Evolutionary conservation across 352 stramenopile species (phyloP).

Genomic region (Phytopythium oedochilum): DNA sequence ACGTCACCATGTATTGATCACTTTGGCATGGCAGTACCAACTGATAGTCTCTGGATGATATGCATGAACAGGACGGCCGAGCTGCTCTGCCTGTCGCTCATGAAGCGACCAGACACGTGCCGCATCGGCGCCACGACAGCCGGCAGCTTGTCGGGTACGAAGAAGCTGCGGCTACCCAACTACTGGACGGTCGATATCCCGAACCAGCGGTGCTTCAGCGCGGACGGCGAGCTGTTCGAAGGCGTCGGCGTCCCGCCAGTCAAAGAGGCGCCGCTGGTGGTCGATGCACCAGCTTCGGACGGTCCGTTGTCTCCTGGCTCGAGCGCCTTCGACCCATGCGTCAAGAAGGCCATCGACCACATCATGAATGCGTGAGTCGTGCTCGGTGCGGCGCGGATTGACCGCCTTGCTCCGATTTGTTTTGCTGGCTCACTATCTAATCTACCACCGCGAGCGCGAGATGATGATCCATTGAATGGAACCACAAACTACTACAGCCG

Average conservation of each 20-base stretch:
- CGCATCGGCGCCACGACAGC: conserved; percentile 54
- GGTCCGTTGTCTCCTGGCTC: neutral
- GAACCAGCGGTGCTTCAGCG: conserved; percentile 65
- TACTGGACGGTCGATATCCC: conserved; percentile 82
- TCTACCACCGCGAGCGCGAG: neutral
- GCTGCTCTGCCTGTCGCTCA: conserved; percentile 59
- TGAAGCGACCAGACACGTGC: conserved; percentile 55
- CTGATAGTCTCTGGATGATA: neutral
- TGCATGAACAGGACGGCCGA: conserved; percentile 48
- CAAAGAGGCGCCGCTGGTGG: conserved; percentile 25
- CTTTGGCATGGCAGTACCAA: neutral
- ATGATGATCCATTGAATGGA: no score
- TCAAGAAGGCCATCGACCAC: conserved; percentile 65
- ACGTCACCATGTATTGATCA: conserved; percentile 8
- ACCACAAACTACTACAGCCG: no score
- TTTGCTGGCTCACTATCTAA: conserved; percentile 2
- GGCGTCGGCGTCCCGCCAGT: conserved; percentile 55
- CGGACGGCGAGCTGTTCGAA: conserved; percentile 54
- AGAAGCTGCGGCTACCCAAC: conserved; percentile 70
- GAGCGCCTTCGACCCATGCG: conserved; percentile 45
- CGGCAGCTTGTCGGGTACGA: conserved; percentile 56
- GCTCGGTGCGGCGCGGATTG: neutral
- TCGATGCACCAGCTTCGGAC: conserved; percentile 6
- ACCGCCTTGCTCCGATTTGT: neutral
- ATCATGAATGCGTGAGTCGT: conserved; percentile 51